Evolutionary conservation across 164 flowering plant species (phyloP).

Genomic region (Vitis rotundifolia): DNA sequence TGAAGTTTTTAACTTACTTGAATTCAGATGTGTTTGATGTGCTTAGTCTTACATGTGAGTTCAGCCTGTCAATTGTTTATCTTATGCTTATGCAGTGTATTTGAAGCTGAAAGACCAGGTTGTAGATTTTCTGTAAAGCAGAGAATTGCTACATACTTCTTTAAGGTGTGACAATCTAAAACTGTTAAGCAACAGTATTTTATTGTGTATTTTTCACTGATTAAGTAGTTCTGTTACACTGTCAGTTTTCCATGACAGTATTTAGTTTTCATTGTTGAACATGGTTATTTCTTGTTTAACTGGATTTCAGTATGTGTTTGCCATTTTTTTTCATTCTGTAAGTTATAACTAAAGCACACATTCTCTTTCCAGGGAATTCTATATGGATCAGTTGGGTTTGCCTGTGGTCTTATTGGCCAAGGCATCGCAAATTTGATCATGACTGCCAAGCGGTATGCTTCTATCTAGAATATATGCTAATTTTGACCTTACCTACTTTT

Average conservation of each 20-base stretch:
- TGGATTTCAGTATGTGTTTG: neutral
- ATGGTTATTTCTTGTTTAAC: neutral
- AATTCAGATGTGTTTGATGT: too few relatives aligned
- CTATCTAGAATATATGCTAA: too few relatives aligned
- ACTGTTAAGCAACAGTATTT: too few relatives aligned
- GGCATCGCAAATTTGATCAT: slow-evolving; percentile 95
- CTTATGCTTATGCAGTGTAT: slow-evolving; percentile 53
- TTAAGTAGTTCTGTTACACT: too few relatives aligned
- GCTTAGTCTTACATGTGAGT: too few relatives aligned
- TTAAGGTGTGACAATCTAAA: slow-evolving; percentile 51
- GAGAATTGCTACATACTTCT: slow-evolving; percentile 77
- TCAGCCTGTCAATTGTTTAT: neutral
- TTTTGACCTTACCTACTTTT: too few relatives aligned
- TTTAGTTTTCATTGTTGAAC: too few relatives aligned
- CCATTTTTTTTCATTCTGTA: neutral
- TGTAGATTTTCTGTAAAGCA: slow-evolving; percentile 66
- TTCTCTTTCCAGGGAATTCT: slow-evolving; percentile 62
- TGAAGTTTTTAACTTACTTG: too few relatives aligned
- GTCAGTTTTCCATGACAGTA: too few relatives aligned
- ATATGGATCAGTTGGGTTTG: slow-evolving; percentile 90
- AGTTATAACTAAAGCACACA: neutral
- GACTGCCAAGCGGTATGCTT: slow-evolving; percentile 81
- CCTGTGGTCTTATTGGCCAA: slow-evolving; percentile 91
- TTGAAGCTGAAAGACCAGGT: slow-evolving; percentile 94
- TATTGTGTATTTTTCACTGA: too few relatives aligned